A percentile compares a stretch with the other conserved stretches of the same genome.
phyloP scores from a whole-genome alignment of 352 stramenopile species.

The Pythium volutum region DNA sequence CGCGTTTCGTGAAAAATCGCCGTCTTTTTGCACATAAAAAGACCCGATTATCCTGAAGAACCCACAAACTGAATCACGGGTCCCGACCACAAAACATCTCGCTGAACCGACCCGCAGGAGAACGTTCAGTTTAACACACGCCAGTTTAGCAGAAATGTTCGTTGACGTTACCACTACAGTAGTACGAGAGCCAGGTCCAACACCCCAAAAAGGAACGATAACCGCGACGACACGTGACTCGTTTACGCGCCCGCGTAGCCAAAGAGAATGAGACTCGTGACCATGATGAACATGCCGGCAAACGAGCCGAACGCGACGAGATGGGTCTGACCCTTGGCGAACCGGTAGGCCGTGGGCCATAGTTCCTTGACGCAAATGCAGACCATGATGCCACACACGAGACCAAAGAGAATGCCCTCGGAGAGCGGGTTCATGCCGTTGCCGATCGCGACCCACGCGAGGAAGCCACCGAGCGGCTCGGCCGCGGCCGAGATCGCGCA shows the following conservation, averaged over 20 bases:
- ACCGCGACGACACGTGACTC: too few species aligned
- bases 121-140: conserved; percentile 29
- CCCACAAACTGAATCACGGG: too few species aligned
- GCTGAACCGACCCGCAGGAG: conserved; percentile 17
- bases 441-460: conserved; percentile 79
- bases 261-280: conserved; percentile 87
- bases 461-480: conserved; percentile 80
- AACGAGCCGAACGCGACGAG: conserved; percentile 83
- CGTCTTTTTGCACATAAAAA: not conserved
- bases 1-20: not conserved
- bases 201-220: too few species aligned
- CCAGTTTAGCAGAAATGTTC: too few species aligned
- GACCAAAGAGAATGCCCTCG: conserved; percentile 85
- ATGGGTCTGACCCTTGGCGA: conserved; percentile 80
- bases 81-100: conserved; percentile 49
- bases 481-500: conserved; percentile 82
- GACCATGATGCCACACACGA: conserved; percentile 92
- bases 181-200: too few species aligned
- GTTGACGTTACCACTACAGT: too few species aligned
- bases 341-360: conserved; percentile 90
- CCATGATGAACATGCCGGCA: conserved; percentile 85
- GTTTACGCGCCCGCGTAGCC: conserved; percentile 57
- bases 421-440: conserved; percentile 42
- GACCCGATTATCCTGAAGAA: too few species aligned
- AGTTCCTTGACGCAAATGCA: conserved; percentile 85